Evolutionary conservation across 2,329 filamentous ascomycete genomes (phyloP).

Genomic region (Sporothrix humicola): DNA sequence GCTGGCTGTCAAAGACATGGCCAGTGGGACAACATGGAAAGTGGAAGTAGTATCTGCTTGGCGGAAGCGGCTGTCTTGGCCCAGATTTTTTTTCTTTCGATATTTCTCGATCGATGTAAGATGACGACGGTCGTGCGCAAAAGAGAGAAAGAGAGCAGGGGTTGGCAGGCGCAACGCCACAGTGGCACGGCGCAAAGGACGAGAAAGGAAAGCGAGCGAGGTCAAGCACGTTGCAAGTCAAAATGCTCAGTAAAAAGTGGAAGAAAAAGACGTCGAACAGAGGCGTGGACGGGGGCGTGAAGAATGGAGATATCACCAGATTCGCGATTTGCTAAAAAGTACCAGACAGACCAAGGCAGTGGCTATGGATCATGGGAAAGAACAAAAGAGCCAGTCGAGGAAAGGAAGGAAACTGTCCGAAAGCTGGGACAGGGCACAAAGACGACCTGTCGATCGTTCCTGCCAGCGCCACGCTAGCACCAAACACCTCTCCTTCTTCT

Average conservation of each 20-base stretch:
- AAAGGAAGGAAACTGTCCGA: neutral
- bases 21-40: neutral
- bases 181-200: neutral
- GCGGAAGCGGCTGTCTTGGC: neutral
- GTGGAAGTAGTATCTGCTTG: neutral
- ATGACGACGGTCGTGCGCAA: constrained; percentile 2
- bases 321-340: neutral
- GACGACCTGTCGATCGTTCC: constrained; percentile 9
- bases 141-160: neutral
- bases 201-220: neutral
- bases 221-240: too few relatives aligned
- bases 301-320: constrained; percentile 2
- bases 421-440: constrained; percentile 1
- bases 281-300: neutral
- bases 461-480: neutral
- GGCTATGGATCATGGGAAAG: neutral
- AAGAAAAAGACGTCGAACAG: neutral
- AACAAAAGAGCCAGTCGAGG: neutral
- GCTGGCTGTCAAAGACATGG: neutral
- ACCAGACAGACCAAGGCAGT: neutral
- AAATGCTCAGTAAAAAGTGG: too few relatives aligned
- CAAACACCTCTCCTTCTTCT: neutral
- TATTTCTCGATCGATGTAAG: neutral
- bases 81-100: neutral
- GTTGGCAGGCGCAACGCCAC: too few relatives aligned